A percentile compares a stretch with the other conserved stretches of the same genome.
Evolutionary conservation across 768 basidiomycete genomes (phyloP).

Genomic region (Rubroboletus pulcherrimus): DNA sequence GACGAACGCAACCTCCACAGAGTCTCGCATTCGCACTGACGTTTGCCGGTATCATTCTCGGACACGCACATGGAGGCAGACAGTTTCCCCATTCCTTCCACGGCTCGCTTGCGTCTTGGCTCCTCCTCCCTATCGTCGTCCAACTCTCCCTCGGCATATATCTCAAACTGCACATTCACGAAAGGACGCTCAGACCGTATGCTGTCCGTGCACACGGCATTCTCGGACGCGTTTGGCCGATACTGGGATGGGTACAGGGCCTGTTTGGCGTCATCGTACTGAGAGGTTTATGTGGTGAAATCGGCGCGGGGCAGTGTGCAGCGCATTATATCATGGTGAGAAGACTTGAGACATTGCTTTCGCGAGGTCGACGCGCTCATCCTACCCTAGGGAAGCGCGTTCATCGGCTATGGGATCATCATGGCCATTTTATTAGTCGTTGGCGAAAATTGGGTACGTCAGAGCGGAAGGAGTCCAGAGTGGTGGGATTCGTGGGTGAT

Average conservation of each 20-base stretch:
- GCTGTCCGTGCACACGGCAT: slow-evolving; percentile 69
- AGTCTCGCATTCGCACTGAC: slow-evolving; percentile 66
- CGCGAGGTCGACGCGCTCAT: slow-evolving; percentile 11
- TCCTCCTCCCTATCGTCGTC: slow-evolving; percentile 55
- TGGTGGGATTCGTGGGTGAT: slow-evolving; percentile 80
- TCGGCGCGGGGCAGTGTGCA: slow-evolving; percentile 74
- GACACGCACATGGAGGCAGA: slow-evolving; percentile 83
- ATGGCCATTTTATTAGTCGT: slow-evolving; percentile 75
- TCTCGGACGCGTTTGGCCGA: slow-evolving; percentile 80
- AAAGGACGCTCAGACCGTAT: slow-evolving; percentile 66
- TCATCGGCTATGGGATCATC: slow-evolving; percentile 82
- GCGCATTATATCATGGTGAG: slow-evolving; percentile 80
- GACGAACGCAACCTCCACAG: slow-evolving; percentile 33
- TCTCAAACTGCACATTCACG: slow-evolving; percentile 88
- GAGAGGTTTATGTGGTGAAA: slow-evolving; percentile 75
- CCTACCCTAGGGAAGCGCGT: slow-evolving; percentile 62
- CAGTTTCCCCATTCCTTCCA: slow-evolving; percentile 73
- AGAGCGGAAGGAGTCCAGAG: slow-evolving; percentile 72
- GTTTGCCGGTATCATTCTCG: slow-evolving; percentile 70
- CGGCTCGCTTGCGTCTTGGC: slow-evolving; percentile 53
- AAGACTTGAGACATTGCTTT: not conserved
- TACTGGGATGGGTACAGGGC: slow-evolving; percentile 88
- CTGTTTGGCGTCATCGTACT: slow-evolving; percentile 77
- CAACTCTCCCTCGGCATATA: slow-evolving; percentile 81
- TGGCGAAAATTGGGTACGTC: slow-evolving; percentile 74